A percentile compares a stretch with the other conserved stretches of the same genome.
Conservation (phyloP, 2,329 filamentous ascomycete genomes). For the Trichophyton schoenleinii region DNA sequence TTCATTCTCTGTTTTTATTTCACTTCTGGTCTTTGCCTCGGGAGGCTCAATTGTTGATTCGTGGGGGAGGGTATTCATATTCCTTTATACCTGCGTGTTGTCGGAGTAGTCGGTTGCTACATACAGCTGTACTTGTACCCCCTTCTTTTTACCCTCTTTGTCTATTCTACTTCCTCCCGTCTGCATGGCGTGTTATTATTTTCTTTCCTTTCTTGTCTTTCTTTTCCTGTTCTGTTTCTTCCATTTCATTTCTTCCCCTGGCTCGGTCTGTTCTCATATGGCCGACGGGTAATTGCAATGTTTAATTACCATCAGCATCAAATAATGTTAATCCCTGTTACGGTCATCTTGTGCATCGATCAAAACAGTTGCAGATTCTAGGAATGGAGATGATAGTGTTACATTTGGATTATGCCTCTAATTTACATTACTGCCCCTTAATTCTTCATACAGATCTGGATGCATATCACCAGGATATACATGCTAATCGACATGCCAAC, state of each 20-base stretch:
- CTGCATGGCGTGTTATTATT: not conserved
- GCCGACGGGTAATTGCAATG: conserved; percentile 1
- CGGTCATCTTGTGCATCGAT: not conserved
- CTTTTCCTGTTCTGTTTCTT: not conserved
- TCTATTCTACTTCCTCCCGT: not conserved
- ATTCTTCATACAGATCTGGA: no score
- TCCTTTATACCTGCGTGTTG: not conserved
- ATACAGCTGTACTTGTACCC: conserved; percentile 1
- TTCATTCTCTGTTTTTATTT: not conserved
- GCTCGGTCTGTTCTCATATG: not conserved
- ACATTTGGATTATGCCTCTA: not conserved
- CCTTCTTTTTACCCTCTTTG: not conserved
- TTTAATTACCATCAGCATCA: not conserved
- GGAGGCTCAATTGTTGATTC: not conserved
- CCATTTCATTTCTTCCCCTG: not conserved
- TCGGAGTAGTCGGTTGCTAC: not conserved
- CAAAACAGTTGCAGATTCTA: not conserved
- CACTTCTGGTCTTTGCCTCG: not conserved
- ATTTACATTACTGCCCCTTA: not conserved
- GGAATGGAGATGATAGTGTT: not conserved
- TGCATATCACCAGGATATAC: not conserved
- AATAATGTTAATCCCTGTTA: not conserved
- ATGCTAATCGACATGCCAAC: not conserved
- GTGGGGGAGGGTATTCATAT: conserved; percentile 1
- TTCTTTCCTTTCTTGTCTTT: not conserved